Evolutionary conservation across 2,329 filamentous ascomycete genomes (phyloP), one percentile per base, ranked within the genome.

Genomic region (Eurotiales sp.): DNA sequence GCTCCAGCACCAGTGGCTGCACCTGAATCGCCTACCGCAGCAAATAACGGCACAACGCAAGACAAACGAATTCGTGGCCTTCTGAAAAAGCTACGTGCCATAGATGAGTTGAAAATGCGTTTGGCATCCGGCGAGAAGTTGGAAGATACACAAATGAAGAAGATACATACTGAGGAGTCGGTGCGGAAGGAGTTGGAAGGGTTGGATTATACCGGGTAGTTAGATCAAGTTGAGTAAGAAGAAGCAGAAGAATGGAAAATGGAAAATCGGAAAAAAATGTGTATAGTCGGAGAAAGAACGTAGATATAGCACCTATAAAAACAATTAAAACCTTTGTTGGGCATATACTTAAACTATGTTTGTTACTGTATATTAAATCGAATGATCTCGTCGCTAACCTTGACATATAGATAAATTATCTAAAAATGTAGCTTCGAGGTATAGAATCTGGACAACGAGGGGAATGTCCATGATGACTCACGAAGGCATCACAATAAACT

Each of bases 91-190:
- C 87, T 99, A 56, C 84, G 93, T 17, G 93, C 93, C 10, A 99
- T 99, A 65, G 93, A 99, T 67, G 93, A 99, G 68, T 76, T 99
- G 55, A 96, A 97, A 78, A 96, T 97, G 91, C 84, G 93, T 51
- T 84, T 91, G 59, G 93, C 92, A 2, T 86, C 87, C 29, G 92
- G 92, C 4, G 93, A 99, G 79, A 97, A 96, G 79, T 76, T 99
- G 55, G 93, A 99, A 75, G 92, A 96, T 65, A 99, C 93, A 27
- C 93, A 99, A 75, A 84, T 99, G 72, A 95, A 96, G 80, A 99
- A 99, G 81, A 99, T 99, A 62, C 82, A 83, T 51, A 97, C 90
- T 19, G 95, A 97, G 76, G 77, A 84, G 44, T 73, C 81, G 14
- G 92, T 99, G 53, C 78, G 91, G 56, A 89, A 87, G 72, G 93